Conservation (phyloP, 352 stramenopile species). For the Globisporangium canariense region DNA sequence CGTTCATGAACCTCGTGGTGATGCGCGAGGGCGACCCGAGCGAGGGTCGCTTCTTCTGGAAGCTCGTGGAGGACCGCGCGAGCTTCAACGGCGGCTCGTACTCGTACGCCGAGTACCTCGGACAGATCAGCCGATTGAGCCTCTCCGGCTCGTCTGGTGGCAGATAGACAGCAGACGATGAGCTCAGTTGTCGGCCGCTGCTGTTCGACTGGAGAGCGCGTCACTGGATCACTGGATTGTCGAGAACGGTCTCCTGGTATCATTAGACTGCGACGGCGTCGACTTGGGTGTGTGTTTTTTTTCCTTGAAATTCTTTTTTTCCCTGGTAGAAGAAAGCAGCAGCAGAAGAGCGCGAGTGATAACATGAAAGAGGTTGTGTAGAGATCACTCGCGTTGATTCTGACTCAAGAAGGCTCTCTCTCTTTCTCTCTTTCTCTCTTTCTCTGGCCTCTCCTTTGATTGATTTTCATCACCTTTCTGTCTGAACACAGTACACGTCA, state of each 20-base stretch:
- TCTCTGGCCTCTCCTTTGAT: neutral
- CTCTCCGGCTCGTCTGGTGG: slow-evolving; percentile 35
- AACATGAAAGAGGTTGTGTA: neutral
- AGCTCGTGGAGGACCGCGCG: slow-evolving; percentile 97
- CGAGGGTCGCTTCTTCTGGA: slow-evolving; percentile 95
- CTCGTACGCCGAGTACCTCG: slow-evolving; percentile 98
- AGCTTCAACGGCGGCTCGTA: slow-evolving; percentile 96
- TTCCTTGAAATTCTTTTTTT: neutral
- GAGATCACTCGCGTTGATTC: neutral
- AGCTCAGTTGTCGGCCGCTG: neutral
- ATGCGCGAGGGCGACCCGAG: slow-evolving; percentile 93
- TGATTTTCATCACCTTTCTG: no score
- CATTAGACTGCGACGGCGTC: neutral
- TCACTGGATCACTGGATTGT: neutral
- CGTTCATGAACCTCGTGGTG: slow-evolving; percentile 84
- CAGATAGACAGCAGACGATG: slow-evolving; percentile 44
- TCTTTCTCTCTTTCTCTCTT: no score
- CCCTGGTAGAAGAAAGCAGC: neutral
- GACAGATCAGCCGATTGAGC: slow-evolving; percentile 81
- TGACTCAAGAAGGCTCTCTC: neutral
- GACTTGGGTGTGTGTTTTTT: neutral
- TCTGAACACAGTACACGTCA: no score
- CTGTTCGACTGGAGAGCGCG: neutral
- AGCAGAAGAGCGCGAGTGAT: neutral
- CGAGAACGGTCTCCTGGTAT: neutral